Base-by-base conservation (phyloP, 2,329 filamentous ascomycete species). In the Aspergillus carbonarius region DNA sequence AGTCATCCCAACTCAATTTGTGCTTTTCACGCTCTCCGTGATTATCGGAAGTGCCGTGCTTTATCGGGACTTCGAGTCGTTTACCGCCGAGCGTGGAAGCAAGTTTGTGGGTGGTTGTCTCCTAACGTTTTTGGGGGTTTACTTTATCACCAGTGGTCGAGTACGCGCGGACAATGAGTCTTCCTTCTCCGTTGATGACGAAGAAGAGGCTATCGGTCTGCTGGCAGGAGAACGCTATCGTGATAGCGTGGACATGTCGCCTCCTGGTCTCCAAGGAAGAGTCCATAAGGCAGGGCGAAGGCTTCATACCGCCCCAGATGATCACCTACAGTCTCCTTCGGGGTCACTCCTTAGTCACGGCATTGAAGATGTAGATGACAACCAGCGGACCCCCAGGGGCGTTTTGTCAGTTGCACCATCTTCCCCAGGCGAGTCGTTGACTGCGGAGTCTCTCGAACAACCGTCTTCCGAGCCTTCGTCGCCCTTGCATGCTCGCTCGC, bases 1-100 rank as follows among this genome's bases (percentile, higher is more conserved):
- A 73, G 95, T 99, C 66, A 99, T 99, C 63, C 95, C 95, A 0
- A 95, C 95, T 13, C 95, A 99, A 70, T 99, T 99, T 68, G 95
- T 99, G 51, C 85, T 96, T 63, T 99, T 99, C 74, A 99, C 95
- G 0, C 82, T 99, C 7, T 96, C 91, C 5, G 95, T 98, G 62
- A 98, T 99, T 66, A 83, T 96, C 53, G 95, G 95, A 57, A 97
- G 93, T 68, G 93, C 93, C 1, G 83, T 99, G 8, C 79, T 99
- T 5, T 99, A 98, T 72, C 88, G 93, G 51, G 95, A 99, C 74
- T 99, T 99, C 69, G 91, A 98, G 74, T 88, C 89, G 42, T 90
- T 91, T 7, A 90, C 87, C 0, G 77, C 82, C 30, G 82, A 87
- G 49, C 90, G 91, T 68, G 90, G 91, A 2, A 79, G 81, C 57